Conservation (phyloP, 139 green algal genomes). For the Chlorella sp. region DNA sequence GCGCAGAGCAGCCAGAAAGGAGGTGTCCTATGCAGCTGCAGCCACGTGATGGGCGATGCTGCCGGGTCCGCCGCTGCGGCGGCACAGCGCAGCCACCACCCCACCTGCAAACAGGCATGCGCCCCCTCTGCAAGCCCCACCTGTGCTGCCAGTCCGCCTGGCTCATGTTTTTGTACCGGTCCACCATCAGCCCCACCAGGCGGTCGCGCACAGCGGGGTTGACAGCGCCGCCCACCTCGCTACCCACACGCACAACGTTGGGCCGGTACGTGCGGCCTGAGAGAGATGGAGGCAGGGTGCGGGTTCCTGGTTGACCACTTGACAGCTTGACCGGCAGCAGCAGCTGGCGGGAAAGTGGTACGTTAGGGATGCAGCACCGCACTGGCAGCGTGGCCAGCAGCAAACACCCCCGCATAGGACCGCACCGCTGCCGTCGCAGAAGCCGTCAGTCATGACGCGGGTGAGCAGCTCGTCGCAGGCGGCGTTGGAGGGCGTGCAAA, state of each 20-base stretch:
- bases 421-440: conserved; percentile 58
- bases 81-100: too few relatives aligned
- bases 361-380: too few relatives aligned
- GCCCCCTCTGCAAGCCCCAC: not conserved
- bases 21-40: not conserved
- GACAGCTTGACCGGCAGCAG: not conserved
- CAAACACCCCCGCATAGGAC: not conserved
- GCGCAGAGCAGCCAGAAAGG: not conserved
- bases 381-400: too few relatives aligned
- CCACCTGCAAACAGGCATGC: not conserved
- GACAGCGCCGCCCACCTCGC: conserved; percentile 17
- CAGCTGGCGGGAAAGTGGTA: not conserved
- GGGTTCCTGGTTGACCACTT: not conserved
- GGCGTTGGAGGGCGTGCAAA: conserved; percentile 95
- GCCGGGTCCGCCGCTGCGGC: too few relatives aligned
- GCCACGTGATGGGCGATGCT: not conserved
- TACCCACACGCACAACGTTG: conserved; percentile 77
- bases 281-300: too few relatives aligned
- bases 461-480: conserved; percentile 94
- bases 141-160: conserved; percentile 41
- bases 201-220: conserved; percentile 24
- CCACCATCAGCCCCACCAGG: conserved; percentile 34
- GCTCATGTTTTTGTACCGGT: conserved; percentile 33
- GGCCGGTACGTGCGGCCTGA: conserved; percentile 57
- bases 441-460: conserved; percentile 80